A percentile compares a stretch with the other conserved stretches of the same genome.
phyloP scores from a whole-genome alignment of 2,329 filamentous ascomycete genomes.

The Thelonectria discophora region DNA sequence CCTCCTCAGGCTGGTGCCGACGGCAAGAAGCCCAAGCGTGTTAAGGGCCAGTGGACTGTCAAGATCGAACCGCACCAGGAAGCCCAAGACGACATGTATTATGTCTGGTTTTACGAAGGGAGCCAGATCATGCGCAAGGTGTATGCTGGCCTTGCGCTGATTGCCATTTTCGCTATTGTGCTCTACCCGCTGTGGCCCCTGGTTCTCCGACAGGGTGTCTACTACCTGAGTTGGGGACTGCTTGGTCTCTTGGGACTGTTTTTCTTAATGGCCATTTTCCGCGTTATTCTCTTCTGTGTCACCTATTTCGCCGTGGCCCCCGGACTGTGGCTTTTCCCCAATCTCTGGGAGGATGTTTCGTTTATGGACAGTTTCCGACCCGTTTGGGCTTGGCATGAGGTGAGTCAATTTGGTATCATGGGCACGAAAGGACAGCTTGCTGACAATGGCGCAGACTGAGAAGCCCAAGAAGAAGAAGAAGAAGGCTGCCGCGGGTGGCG shows the following conservation, averaged over 20 bases:
- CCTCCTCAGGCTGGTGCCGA: conserved; percentile 69
- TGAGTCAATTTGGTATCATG: conserved; percentile 52
- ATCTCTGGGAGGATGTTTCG: conserved; percentile 97
- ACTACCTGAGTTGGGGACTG: conserved; percentile 96
- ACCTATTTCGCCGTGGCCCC: conserved; percentile 87
- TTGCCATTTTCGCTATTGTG: conserved; percentile 86
- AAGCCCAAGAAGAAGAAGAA: conserved; percentile 67
- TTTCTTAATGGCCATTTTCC: conserved; percentile 97
- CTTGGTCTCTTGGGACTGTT: conserved; percentile 89
- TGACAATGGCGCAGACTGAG: conserved; percentile 42
- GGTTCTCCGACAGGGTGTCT: conserved; percentile 89
- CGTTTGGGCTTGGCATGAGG: conserved; percentile 98
- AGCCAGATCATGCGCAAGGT: conserved; percentile 93
- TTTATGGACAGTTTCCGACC: conserved; percentile 98
- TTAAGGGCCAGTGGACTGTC: conserved; percentile 97
- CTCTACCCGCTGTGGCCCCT: conserved; percentile 97
- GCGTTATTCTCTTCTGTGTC: conserved; percentile 90
- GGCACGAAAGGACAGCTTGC: conserved; percentile 1
- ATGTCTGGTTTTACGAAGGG: conserved; percentile 96
- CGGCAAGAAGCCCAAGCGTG: conserved; percentile 80
- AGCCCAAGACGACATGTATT: conserved; percentile 86
- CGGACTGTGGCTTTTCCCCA: conserved; percentile 97
- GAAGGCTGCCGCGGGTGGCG: conserved; percentile 48
- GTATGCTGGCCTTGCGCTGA: conserved; percentile 84
- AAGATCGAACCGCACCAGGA: conserved; percentile 97